A percentile compares a stretch with the other conserved stretches of the same genome.
These are phyloP conservation scores for Babesia bigemina DNA, from an alignment of 169 alveolate genomes.

Conservation along the genomic window DNA sequence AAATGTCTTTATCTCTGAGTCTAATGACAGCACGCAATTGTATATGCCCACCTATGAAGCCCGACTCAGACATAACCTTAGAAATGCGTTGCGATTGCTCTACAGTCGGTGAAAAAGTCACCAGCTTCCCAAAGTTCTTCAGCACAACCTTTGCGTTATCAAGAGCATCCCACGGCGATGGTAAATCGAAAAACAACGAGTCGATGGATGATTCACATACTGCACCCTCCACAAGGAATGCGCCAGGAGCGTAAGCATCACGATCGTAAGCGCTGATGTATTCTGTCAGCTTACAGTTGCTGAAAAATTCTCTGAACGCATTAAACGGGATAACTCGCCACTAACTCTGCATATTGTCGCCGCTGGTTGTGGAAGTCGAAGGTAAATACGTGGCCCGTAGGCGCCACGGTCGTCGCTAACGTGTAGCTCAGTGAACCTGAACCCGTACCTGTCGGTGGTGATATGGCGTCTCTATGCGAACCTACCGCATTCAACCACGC, in stretches of 20 bases:
- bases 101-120: slow-evolving; percentile 87
- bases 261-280: slow-evolving; percentile 55
- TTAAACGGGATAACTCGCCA: slow-evolving; percentile 50
- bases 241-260: slow-evolving; percentile 55
- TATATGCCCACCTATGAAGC: slow-evolving; percentile 42
- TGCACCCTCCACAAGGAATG: slow-evolving; percentile 58
- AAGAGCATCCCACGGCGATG: slow-evolving; percentile 90
- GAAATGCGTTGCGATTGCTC: slow-evolving; percentile 85
- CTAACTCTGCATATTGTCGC: slow-evolving; percentile 73
- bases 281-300: slow-evolving; percentile 66
- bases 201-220: slow-evolving; percentile 69
- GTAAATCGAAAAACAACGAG: slow-evolving; percentile 87
- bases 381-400: slow-evolving; percentile 85
- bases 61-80: slow-evolving; percentile 59
- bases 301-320: slow-evolving; percentile 79
- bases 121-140: slow-evolving; percentile 82
- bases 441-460: slow-evolving; percentile 79
- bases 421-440: slow-evolving; percentile 88
- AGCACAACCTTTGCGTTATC: slow-evolving; percentile 74
- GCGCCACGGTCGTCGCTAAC: slow-evolving; percentile 81
- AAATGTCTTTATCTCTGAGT: slow-evolving; percentile 80
- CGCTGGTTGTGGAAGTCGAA: slow-evolving; percentile 88
- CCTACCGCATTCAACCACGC: slow-evolving; percentile 85
- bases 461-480: background rate
- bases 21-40: background rate